Base-by-base conservation (phyloP, 371 early-diverging fungal genomes). In the Mortierella sp. region DNA sequence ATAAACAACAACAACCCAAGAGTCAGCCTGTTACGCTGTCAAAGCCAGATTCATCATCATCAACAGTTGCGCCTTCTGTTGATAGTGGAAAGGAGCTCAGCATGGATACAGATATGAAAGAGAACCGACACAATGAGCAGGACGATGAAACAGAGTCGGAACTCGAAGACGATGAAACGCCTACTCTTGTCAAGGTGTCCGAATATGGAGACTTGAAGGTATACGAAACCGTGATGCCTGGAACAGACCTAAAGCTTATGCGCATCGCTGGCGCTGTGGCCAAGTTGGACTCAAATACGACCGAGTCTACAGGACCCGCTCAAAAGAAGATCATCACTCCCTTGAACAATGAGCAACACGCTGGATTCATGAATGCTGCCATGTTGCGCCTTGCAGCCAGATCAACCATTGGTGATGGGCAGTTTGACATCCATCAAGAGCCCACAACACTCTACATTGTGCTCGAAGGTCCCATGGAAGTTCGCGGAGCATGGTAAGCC, bases 331-430 rank as follows among this genome's bases (percentile, higher is more conserved):
- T 77, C 29, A 66, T 82, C 54, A 67, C 74, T 16, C 68, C 74
- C 1, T 49, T 74, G 28, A 74, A 67, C 39, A 74, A 74, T 50
- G 80, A 85, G 49, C 74, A 80, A 21, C 80, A 79, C 37, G 79
- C 79, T 40, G 84, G 84, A 2, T 86, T 83, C 57, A 81, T 86
- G 22, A 86, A 86, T 65, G 86, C 86, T 0, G 80, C 86, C 0
- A 83, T 83, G 60, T 44, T 86, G 27, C 79, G 86, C 1, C 71
- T 82, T 40, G 86, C 85, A 0, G 86, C 86, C 16, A 69, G 78
- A 19, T 79, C 81, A 1, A 81, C 82, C 1, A 71, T 86, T 52
- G 85, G 83, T 0, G 81, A 81, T 48, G 86, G 83, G 0, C 69
- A 81, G 3, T 82, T 84, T 57, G 82, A 84, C 39, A 80, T 80